These are phyloP conservation scores for Globisporangium perplexum DNA, from an alignment of 352 stramenopile genomes.

Conservation along the genomic window DNA sequence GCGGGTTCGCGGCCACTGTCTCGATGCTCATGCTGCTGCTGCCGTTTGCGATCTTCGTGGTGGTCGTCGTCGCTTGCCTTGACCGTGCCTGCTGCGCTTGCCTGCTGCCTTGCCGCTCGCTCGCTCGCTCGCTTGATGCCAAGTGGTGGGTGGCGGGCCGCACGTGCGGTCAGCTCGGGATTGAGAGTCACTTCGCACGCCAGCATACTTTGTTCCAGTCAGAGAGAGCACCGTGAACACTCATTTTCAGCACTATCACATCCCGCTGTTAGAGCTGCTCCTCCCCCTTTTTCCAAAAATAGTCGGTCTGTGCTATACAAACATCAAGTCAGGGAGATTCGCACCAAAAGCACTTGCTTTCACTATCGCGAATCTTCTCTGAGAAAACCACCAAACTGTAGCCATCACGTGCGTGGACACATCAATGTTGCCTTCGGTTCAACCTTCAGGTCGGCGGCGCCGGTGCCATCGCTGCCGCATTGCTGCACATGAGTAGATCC, in stretches of 20 bases:
- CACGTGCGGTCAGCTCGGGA: not conserved
- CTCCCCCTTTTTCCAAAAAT: not conserved
- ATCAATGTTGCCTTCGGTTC: no score
- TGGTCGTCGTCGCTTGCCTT: not conserved
- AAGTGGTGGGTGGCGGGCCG: slow-evolving; percentile 4
- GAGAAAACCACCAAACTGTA: no score
- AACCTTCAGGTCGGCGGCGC: no score
- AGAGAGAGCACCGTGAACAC: not conserved
- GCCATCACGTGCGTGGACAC: no score
- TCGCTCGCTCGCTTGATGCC: slow-evolving; percentile 3
- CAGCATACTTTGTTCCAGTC: not conserved
- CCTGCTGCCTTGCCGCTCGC: not conserved
- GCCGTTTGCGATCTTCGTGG: not conserved
- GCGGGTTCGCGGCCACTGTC: not conserved
- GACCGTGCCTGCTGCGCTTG: not conserved
- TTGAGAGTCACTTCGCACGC: not conserved
- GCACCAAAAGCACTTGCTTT: no score
- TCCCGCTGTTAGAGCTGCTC: not conserved
- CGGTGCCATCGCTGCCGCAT: no score
- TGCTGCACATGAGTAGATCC: no score
- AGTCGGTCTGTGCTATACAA: not conserved
- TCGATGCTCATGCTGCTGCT: slow-evolving; percentile 8
- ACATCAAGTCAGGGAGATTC: no score
- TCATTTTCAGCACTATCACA: not conserved
- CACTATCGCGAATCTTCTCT: no score